Evolutionary conservation across 2,329 filamentous ascomycete genomes (phyloP).

Genomic region (Rhexocercosporidium sp.): DNA sequence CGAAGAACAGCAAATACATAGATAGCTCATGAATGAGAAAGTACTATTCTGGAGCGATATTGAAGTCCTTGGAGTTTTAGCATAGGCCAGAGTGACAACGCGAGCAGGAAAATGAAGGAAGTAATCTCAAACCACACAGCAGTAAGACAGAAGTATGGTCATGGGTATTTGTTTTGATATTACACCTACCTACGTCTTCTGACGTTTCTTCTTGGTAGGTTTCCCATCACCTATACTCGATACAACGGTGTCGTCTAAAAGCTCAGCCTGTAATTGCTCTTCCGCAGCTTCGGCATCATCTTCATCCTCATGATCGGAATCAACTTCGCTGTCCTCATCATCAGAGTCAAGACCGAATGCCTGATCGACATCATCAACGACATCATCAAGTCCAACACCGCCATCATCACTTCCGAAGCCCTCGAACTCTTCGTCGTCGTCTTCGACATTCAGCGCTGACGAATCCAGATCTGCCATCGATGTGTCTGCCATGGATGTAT

Average conservation of each 20-base stretch:
- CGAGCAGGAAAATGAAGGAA: too few species aligned
- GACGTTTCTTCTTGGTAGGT: slow-evolving; percentile 41
- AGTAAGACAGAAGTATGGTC: not conserved
- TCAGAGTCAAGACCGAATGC: slow-evolving; percentile 43
- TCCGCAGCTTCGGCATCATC: slow-evolving; percentile 38
- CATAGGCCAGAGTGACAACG: too few species aligned
- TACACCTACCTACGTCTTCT: slow-evolving; percentile 34
- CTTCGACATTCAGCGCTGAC: slow-evolving; percentile 33
- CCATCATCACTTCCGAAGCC: slow-evolving; percentile 53
- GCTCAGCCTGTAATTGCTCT: slow-evolving; percentile 40
- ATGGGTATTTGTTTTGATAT: slow-evolving; percentile 14
- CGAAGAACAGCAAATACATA: too few species aligned
- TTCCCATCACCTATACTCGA: slow-evolving; percentile 26
- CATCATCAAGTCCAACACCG: slow-evolving; percentile 38
- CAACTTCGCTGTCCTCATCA: slow-evolving; percentile 46
- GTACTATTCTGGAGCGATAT: too few species aligned
- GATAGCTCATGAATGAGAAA: too few species aligned
- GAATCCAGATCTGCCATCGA: slow-evolving; percentile 40
- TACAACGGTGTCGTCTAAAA: slow-evolving; percentile 32
- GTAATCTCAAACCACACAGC: too few species aligned
- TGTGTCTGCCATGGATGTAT: slow-evolving; percentile 44
- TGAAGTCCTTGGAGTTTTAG: too few species aligned
- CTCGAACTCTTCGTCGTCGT: slow-evolving; percentile 50
- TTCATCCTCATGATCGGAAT: slow-evolving; percentile 35
- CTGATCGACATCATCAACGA: slow-evolving; percentile 38